Percentiles rank a stretch among this genome's conserved stretches.
These are phyloP conservation scores for Salix caprea DNA, from an alignment of 345 rosid genomes.

Conservation along the genomic window DNA sequence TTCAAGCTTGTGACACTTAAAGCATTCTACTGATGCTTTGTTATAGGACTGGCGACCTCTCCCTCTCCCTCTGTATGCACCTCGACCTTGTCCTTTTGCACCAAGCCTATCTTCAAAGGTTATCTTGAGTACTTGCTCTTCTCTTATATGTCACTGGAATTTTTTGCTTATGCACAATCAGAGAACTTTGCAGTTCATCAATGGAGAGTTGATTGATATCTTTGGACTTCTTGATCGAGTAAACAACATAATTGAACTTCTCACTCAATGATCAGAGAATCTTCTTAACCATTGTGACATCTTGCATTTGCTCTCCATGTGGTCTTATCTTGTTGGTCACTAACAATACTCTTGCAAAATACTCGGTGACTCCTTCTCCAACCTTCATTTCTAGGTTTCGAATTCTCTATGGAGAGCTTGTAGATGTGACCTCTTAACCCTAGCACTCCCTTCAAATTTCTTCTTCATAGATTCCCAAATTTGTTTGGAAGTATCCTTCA, in stretches of 20 bases:
- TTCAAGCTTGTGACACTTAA: not conserved
- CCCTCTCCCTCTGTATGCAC: not conserved
- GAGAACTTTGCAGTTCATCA: not conserved
- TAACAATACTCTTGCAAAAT: no score
- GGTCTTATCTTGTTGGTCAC: not conserved
- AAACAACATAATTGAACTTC: no score
- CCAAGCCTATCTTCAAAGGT: not conserved
- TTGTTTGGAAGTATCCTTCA: not conserved
- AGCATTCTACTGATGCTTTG: slow-evolving; percentile 1
- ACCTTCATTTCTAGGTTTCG: not conserved
- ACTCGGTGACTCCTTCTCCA: not conserved
- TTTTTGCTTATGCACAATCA: not conserved
- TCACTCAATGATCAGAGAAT: not conserved
- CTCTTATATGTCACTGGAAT: not conserved
- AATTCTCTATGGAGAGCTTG: not conserved
- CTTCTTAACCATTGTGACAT: not conserved
- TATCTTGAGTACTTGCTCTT: not conserved
- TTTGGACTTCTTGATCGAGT: no score
- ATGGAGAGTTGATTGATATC: not conserved
- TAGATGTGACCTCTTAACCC: not conserved
- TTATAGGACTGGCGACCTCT: not conserved
- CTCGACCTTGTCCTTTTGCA: slow-evolving; percentile 1
- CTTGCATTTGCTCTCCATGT: not conserved
- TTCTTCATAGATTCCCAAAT: not conserved
- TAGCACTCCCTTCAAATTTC: not conserved